Evolutionary conservation across 1,284 basidiomycete species (phyloP), one percentile per base, ranked within the genome.

Genomic region (Ustilago hordei): DNA sequence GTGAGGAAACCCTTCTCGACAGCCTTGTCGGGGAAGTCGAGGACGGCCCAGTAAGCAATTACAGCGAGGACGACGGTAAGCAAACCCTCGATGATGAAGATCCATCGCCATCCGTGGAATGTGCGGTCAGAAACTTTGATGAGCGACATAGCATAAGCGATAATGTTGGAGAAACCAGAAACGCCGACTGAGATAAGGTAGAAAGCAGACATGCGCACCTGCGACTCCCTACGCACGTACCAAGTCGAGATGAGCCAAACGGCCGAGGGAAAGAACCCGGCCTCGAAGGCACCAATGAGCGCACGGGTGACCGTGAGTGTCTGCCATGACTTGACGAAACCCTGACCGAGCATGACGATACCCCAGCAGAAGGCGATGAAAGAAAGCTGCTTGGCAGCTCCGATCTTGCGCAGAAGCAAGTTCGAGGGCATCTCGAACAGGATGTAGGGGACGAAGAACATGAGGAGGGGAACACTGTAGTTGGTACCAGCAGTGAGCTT

Each of bases 21-120:
- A 58, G 84, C 86, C 78, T 87, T 86, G 80, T 88, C 87, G 19
- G 88, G 88, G 84, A 88, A 88, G 78, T 88, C 87, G 69, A 83
- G 60, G 64, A 83, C 77, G 56, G 69, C 11, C 31, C 67, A 71
- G 67, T 77, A 82, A 47, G 79, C 81, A 31, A 72, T n/a, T 1
- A 80, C 12, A 3, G 71, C 79, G 35, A 83, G 62, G 1, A 77
- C 57, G 34, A 81, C 65, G 34, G 82, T 82, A 8, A 63, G 35
- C 31, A 78, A 3, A 28, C 72, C 82, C 39, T 83, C 79, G 15
- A 78, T 47, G 60, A 79, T 68, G 55, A 73, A 76, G 55, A 79
- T 76, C 64, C 78, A 87, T 11, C 86, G 79, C 86, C 87, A 87
- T 4, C 82, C 85, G 23, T 64, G 19, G 62, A 76, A 76, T 2